Evolutionary conservation across 1,284 basidiomycete genomes (phyloP), one percentile per base, ranked within the genome.

Genomic region (Volvariella volvacea): DNA sequence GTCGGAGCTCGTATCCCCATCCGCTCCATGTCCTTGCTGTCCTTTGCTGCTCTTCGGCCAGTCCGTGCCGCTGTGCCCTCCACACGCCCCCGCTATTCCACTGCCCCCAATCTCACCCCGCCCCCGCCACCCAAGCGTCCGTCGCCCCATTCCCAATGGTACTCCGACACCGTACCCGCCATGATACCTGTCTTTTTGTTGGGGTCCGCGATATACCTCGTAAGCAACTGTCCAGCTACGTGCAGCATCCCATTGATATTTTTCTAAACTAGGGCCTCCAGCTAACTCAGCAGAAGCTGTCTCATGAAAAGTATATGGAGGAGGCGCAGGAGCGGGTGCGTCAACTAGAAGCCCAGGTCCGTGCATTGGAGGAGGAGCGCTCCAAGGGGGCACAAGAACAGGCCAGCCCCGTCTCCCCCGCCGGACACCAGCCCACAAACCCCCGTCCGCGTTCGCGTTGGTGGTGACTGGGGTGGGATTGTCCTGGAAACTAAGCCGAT

Each of bases 111-210:
- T n/a, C n/a, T n/a, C n/a, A n/a, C n/a, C 41, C 44, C 47, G 44
- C 25, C 25, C 12, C 31, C 21, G 44, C 41, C 46, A 39, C 48
- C 39, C 44, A 51, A 49, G 21, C 52, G 43, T 55, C 57, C 61
- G 46, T 80, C 75, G 32, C 64, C 67, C 17, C 83, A 88, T 62
- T 74, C 73, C 3, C 66, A 70, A 50, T 79, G 79, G 68, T 88
- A 88, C 59, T 65, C 76, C 32, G 73, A 80, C 48, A 70, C 81
- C 42, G 59, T 83, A 34, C 87, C 87, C 21, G 77, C 76, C 30
- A 88, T 88, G 85, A 66, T 88, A 34, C 87, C 86, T 4, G 67
- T 89, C 46, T 78, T 81, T 39, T 64, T 89, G 41, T 68, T 89
- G 20, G 87, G 84, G 12, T 87, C 83, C 45, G 83, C 80, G 8